These are phyloP conservation scores for Suhomyces anneliseae DNA, from an alignment of 1,139 yeast species.

Conservation along the genomic window DNA sequence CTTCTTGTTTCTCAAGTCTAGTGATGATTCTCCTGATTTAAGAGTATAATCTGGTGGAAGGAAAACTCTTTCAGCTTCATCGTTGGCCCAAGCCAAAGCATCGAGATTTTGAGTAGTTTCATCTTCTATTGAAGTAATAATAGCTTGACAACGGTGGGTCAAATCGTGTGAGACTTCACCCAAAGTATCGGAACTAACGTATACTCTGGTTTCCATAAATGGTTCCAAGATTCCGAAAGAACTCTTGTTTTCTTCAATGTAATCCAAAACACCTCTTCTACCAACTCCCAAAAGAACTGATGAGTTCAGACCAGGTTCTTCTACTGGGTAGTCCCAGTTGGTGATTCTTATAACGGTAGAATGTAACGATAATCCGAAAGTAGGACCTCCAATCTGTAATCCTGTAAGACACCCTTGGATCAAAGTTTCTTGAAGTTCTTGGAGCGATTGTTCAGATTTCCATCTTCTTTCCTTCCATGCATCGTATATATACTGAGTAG, in stretches of 20 bases:
- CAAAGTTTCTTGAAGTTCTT: constrained; percentile 52
- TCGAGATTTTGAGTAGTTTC: constrained; percentile 46
- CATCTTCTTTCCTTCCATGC: constrained; percentile 45
- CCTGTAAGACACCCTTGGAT: constrained; percentile 68
- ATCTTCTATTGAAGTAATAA: constrained; percentile 63
- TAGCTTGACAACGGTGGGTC: constrained; percentile 68
- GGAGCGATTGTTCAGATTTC: constrained; percentile 50
- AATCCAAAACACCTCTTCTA: constrained; percentile 38
- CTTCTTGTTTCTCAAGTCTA: constrained; percentile 43
- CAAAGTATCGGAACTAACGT: constrained; percentile 66
- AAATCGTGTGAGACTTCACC: constrained; percentile 84
- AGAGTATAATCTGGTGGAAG: constrained; percentile 61
- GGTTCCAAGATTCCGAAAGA: constrained; percentile 74
- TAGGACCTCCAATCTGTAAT: constrained; percentile 75
- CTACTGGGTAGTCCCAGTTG: constrained; percentile 56
- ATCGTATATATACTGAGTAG: constrained; percentile 27
- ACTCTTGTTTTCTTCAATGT: constrained; percentile 27
- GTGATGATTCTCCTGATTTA: constrained; percentile 10
- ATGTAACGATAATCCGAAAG: constrained; percentile 63
- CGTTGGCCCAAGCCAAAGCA: constrained; percentile 43
- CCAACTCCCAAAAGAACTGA: constrained; percentile 31
- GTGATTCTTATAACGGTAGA: constrained; percentile 56
- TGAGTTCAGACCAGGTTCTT: constrained; percentile 32
- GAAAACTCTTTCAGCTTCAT: constrained; percentile 52
- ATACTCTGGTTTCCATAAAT: constrained; percentile 74